Conservation (phyloP, 2,329 filamentous ascomycete genomes). For the Chaetomium sp. region DNA sequence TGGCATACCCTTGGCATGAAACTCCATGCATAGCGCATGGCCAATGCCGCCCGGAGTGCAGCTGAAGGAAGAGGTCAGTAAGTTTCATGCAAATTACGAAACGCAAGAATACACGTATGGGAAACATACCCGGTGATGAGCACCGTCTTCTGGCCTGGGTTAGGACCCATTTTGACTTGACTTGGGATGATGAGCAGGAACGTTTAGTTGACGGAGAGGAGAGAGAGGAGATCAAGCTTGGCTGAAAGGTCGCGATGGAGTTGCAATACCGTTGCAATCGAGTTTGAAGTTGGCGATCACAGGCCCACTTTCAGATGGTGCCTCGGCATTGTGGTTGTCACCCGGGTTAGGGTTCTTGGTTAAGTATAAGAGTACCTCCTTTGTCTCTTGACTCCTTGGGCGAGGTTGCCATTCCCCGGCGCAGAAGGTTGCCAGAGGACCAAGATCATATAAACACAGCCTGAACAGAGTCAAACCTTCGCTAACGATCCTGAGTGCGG, state of each 20-base stretch:
- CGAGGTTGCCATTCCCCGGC: too few relatives aligned
- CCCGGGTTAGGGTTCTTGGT: constrained; percentile 12
- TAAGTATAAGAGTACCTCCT: not conserved
- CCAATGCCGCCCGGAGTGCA: constrained; percentile 63
- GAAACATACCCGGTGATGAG: constrained; percentile 53
- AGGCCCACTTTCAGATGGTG: not conserved
- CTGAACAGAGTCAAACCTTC: too few relatives aligned
- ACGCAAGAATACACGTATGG: not conserved
- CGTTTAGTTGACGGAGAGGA: not conserved
- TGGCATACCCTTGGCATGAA: constrained; percentile 51
- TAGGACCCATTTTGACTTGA: constrained; percentile 25
- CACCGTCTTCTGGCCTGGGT: constrained; percentile 46
- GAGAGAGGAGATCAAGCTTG: not conserved
- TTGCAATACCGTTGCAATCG: not conserved
- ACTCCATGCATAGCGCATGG: constrained; percentile 55
- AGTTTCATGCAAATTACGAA: not conserved
- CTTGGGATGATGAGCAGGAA: not conserved
- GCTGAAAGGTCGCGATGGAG: not conserved
- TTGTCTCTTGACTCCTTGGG: too few relatives aligned
- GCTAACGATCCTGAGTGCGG: too few relatives aligned
- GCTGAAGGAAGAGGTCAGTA: constrained; percentile 38
- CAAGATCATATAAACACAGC: too few relatives aligned
- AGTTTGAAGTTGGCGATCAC: not conserved
- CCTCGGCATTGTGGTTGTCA: constrained; percentile 7
- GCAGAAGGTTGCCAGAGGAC: too few relatives aligned